Conservation (phyloP, 768 basidiomycete species). For the Tulasnella sp. region DNA sequence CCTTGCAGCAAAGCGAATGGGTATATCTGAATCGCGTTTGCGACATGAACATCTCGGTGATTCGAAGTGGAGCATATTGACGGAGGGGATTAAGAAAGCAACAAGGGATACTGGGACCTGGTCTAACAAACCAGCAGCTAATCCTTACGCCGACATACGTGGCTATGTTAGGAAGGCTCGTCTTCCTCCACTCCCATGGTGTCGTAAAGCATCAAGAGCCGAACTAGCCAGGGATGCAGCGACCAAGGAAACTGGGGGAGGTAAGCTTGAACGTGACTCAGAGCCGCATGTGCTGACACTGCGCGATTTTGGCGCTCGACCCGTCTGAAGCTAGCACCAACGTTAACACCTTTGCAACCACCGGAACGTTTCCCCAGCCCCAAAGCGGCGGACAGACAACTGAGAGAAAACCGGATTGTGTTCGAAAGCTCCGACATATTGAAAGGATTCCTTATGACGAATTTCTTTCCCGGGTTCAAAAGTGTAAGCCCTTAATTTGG, state of each 20-base stretch:
- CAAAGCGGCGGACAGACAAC: not conserved
- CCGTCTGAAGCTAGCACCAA: not conserved
- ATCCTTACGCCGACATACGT: not conserved
- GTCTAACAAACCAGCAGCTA: not conserved
- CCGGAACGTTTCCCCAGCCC: not conserved
- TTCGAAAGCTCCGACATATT: not conserved
- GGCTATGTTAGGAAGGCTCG: not conserved
- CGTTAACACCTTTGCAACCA: not conserved
- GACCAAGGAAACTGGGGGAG: not conserved
- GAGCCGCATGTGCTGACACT: too few relatives aligned
- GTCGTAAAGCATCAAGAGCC: not conserved
- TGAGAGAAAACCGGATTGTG: not conserved
- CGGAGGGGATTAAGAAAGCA: not conserved
- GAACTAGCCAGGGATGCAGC: not conserved
- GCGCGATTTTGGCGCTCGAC: not conserved
- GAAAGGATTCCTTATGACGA: not conserved
- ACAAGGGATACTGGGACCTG: not conserved
- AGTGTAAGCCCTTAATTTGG: not conserved
- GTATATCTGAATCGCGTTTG: not conserved
- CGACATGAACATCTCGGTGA: not conserved
- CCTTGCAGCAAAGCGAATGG: not conserved
- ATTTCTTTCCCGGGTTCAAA: not conserved
- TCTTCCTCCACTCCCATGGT: not conserved
- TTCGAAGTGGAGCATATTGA: not conserved
- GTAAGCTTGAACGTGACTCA: not conserved